Percentiles rank a stretch among this genome's conserved stretches.
phyloP scores from a whole-genome alignment of 352 stramenopile genomes.

The Blastocystis hominis region DNA sequence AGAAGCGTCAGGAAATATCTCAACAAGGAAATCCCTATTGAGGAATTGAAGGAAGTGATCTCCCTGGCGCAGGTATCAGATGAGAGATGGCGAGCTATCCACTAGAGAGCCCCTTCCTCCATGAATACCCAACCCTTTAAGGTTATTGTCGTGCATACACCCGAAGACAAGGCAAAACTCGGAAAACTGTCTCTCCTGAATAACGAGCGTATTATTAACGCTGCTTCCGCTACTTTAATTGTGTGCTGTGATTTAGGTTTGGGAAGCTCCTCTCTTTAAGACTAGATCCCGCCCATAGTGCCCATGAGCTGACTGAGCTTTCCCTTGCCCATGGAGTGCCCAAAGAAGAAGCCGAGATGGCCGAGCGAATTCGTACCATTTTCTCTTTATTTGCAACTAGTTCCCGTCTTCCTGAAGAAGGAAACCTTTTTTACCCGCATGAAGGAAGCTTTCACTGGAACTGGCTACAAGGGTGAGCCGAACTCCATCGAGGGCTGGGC shows the following conservation, averaged over 20 bases:
- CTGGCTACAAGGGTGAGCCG: constrained; percentile 40
- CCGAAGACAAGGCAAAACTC: constrained; percentile 44
- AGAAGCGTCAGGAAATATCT: constrained; percentile 53
- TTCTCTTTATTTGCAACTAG: neutral
- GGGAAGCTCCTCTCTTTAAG: neutral
- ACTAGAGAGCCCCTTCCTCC: constrained; percentile 34
- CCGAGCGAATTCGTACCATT: neutral
- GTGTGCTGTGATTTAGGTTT: constrained; percentile 41
- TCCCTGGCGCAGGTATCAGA: constrained; percentile 11
- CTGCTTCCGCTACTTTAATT: constrained; percentile 39
- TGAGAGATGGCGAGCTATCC: neutral
- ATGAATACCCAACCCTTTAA: constrained; percentile 51
- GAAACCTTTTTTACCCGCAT: constrained; percentile 26
- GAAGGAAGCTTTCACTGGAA: constrained; percentile 20
- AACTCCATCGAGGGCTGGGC: constrained; percentile 7
- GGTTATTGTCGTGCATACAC: constrained; percentile 42
- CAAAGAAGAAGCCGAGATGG: constrained; percentile 6
- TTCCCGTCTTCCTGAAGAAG: constrained; percentile 19
- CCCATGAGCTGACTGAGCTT: constrained; percentile 32
- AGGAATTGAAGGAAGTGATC: constrained; percentile 48
- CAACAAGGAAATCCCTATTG: constrained; percentile 44
- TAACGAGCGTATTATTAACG: constrained; percentile 27
- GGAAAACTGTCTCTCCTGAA: constrained; percentile 25
- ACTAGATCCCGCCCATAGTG: neutral
- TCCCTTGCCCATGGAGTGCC: neutral